A percentile compares a stretch with the other conserved stretches of the same genome.
These are phyloP conservation scores for Thuja plicata DNA, from an alignment of 83 land plant genomes.

Conservation along the genomic window DNA sequence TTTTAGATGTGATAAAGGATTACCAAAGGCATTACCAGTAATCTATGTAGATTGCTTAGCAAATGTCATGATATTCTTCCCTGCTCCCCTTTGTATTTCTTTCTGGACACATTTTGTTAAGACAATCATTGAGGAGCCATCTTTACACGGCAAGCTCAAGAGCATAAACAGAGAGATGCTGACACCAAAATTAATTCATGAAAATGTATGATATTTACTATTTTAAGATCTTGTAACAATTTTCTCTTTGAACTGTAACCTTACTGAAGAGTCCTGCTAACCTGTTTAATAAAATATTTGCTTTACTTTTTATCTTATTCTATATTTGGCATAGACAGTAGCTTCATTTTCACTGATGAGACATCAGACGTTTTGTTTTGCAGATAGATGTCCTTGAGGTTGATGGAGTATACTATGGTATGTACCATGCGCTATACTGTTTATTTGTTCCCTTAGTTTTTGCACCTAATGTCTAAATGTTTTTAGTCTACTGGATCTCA, in stretches of 20 bases:
- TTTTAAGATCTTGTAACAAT: background rate
- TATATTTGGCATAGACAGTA: background rate
- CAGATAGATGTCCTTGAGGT: slow-evolving; percentile 87
- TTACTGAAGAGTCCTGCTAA: background rate
- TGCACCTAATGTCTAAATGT: slow-evolving; percentile 6
- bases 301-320: background rate
- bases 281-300: background rate
- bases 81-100: background rate
- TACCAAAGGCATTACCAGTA: background rate
- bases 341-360: background rate
- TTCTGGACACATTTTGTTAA: background rate
- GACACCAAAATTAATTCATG: background rate
- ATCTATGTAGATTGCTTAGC: background rate
- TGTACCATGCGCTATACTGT: slow-evolving; percentile 3
- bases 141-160: background rate
- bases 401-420: slow-evolving; percentile 73
- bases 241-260: background rate
- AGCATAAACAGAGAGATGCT: background rate
- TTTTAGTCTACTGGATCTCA: background rate
- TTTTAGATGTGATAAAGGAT: background rate
- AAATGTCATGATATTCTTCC: background rate
- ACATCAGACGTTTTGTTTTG: slow-evolving; percentile 5
- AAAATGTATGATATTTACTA: background rate
- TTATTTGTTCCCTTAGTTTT: background rate
- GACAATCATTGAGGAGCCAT: background rate